phyloP scores from a whole-genome alignment of 164 flowering plant species.

The Hamamelis virginiana region DNA sequence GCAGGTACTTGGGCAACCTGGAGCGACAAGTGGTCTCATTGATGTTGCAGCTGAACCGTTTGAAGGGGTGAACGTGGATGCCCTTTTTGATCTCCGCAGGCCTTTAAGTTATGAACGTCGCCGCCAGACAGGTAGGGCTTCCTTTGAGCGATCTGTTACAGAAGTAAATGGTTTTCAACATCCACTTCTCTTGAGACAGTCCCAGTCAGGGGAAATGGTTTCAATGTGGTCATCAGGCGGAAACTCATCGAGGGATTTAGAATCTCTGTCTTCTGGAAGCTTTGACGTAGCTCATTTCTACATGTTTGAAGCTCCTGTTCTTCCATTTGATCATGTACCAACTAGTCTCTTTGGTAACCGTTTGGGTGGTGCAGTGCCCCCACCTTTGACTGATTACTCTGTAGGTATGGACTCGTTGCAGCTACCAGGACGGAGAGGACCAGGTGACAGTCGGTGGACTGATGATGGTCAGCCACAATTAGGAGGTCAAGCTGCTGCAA shows the following conservation, averaged over 20 bases:
- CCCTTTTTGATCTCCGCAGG: conserved; percentile 78
- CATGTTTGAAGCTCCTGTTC: conserved; percentile 88
- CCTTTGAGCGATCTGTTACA: conserved; percentile 60
- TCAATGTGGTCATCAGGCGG: conserved; percentile 67
- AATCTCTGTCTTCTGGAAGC: conserved; percentile 57
- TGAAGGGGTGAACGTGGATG: conserved; percentile 90
- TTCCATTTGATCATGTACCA: conserved; percentile 65
- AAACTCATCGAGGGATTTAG: conserved; percentile 60
- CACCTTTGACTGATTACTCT: conserved; percentile 75
- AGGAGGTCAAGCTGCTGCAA: conserved; percentile 65
- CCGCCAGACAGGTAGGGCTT: conserved; percentile 60
- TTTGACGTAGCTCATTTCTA: conserved; percentile 68
- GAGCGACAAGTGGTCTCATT: conserved; percentile 60
- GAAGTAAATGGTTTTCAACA: conserved; percentile 80
- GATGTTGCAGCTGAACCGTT: conserved; percentile 87
- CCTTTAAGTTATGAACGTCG: conserved; percentile 75
- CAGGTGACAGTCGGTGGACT: conserved; percentile 90
- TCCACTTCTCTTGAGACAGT: conserved; percentile 81
- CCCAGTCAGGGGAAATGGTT: conserved; percentile 56
- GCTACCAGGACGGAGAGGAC: conserved; percentile 67
- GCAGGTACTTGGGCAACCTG: conserved; percentile 88
- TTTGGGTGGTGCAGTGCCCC: conserved; percentile 59
- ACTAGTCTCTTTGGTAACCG: conserved; percentile 66
- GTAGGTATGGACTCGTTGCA: conserved; percentile 77
- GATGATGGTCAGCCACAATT: conserved; percentile 97